A percentile compares a stretch with the other conserved stretches of the same genome.
These are phyloP conservation scores for Paecilomyces dactylethromorphus DNA, from an alignment of 2,329 filamentous ascomycete genomes.

Conservation along the genomic window DNA sequence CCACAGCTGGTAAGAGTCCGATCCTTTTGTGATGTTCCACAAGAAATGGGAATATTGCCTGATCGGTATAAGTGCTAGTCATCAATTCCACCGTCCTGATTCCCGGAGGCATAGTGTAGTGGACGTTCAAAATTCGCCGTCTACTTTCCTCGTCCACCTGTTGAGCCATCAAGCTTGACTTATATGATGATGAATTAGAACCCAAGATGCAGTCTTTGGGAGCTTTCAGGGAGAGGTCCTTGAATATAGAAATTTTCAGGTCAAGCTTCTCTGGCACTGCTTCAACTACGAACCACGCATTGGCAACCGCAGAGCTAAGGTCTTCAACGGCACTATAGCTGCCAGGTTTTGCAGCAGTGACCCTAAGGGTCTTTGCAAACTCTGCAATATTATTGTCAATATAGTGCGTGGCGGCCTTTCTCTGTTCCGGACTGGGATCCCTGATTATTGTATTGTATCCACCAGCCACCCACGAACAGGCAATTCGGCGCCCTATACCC, in stretches of 20 bases:
- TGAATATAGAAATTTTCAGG: slow-evolving; percentile 44
- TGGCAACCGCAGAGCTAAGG: slow-evolving; percentile 26
- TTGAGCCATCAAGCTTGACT: slow-evolving; percentile 42
- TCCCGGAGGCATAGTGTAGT: background rate
- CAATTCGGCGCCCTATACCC: too few species aligned
- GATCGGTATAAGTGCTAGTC: background rate
- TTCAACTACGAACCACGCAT: slow-evolving; percentile 50
- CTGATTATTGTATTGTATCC: too few species aligned
- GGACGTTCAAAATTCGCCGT: background rate
- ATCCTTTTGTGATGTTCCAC: background rate
- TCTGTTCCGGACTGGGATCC: too few species aligned
- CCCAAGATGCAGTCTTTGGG: slow-evolving; percentile 43
- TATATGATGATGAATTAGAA: slow-evolving; percentile 48
- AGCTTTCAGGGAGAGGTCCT: slow-evolving; percentile 35
- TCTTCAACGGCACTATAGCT: too few species aligned
- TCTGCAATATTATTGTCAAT: too few species aligned
- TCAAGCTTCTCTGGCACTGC: slow-evolving; percentile 45
- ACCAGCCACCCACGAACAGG: too few species aligned
- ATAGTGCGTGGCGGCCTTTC: too few species aligned
- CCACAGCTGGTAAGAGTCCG: background rate
- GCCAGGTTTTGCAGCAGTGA: too few species aligned
- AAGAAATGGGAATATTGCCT: background rate
- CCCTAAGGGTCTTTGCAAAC: too few species aligned
- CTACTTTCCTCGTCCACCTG: slow-evolving; percentile 20
- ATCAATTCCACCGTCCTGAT: background rate